Evolutionary conservation across 1,284 basidiomycete genomes (phyloP).

Genomic region (Puccinia coronata): DNA sequence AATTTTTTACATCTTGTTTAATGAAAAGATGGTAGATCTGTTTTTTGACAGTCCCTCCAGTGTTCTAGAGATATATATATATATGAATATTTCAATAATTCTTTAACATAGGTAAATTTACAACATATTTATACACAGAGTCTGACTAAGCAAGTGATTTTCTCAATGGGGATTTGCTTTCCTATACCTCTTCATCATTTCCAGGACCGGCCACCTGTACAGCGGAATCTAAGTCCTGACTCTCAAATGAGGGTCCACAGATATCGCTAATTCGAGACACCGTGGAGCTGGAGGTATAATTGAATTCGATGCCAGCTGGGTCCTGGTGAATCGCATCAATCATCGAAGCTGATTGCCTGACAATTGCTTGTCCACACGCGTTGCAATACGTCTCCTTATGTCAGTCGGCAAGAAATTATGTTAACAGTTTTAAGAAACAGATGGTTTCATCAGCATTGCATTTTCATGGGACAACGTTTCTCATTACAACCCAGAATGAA

Average conservation of each 20-base stretch:
- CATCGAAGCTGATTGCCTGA: not conserved
- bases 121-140: too few relatives aligned
- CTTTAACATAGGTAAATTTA: too few relatives aligned
- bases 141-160: too few relatives aligned
- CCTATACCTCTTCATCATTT: too few relatives aligned
- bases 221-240: not conserved
- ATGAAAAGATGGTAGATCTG: too few relatives aligned
- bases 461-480: too few relatives aligned
- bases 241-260: not conserved
- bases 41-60: too few relatives aligned
- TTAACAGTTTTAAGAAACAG: not conserved
- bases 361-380: constrained; percentile 13
- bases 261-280: not conserved
- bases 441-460: not conserved
- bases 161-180: too few relatives aligned
- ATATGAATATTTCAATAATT: too few relatives aligned
- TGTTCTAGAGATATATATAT: too few relatives aligned
- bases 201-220: not conserved
- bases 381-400: constrained; percentile 29
- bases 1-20: too few relatives aligned
- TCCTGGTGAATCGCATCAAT: not conserved
- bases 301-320: not conserved
- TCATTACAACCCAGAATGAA: too few relatives aligned
- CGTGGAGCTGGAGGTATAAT: not conserved
- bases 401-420: not conserved